A percentile compares a stretch with the other conserved stretches of the same genome.
Conservation (phyloP, 768 basidiomycete genomes). For the Solioccasus polychromus region DNA sequence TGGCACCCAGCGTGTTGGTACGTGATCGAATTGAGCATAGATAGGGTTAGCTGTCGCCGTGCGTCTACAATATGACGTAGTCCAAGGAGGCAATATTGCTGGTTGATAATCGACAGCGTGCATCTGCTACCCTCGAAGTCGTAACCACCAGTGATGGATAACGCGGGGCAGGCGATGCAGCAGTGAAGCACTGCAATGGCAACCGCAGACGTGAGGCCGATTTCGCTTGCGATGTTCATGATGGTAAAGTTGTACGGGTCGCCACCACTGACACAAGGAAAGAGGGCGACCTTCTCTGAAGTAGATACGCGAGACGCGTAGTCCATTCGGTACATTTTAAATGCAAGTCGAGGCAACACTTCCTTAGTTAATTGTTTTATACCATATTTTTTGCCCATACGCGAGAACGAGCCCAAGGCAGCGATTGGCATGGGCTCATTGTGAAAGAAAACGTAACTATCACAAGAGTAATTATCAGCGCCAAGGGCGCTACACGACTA, state of each 20-base stretch:
- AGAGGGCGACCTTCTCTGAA: no score
- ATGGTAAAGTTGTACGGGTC: slow-evolving; percentile 14
- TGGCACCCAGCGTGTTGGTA: no score
- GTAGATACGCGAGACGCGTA: no score
- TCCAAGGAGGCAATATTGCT: slow-evolving; percentile 1
- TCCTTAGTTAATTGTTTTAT: slow-evolving; percentile 10
- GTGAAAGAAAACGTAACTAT: slow-evolving; percentile 7
- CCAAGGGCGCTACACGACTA: no score
- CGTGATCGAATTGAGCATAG: no score
- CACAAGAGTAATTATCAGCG: no score
- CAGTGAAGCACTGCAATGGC: slow-evolving; percentile 1
- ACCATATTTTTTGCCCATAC: slow-evolving; percentile 15
- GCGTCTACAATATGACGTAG: neutral
- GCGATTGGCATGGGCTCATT: slow-evolving; percentile 9
- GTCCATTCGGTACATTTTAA: no score
- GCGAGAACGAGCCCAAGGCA: slow-evolving; percentile 9
- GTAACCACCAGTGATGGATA: slow-evolving; percentile 10
- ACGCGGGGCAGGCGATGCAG: slow-evolving; percentile 7
- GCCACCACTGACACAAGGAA: slow-evolving; percentile 3
- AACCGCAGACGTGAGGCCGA: slow-evolving; percentile 1
- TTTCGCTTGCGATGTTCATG: slow-evolving; percentile 15
- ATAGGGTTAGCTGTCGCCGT: neutral
- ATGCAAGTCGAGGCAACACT: no score
- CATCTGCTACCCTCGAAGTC: neutral
- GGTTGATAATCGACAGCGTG: neutral